Evolutionary conservation across 1,284 basidiomycete genomes (phyloP), one percentile per base, ranked within the genome.

Genomic region (Macrocybe sp.): DNA sequence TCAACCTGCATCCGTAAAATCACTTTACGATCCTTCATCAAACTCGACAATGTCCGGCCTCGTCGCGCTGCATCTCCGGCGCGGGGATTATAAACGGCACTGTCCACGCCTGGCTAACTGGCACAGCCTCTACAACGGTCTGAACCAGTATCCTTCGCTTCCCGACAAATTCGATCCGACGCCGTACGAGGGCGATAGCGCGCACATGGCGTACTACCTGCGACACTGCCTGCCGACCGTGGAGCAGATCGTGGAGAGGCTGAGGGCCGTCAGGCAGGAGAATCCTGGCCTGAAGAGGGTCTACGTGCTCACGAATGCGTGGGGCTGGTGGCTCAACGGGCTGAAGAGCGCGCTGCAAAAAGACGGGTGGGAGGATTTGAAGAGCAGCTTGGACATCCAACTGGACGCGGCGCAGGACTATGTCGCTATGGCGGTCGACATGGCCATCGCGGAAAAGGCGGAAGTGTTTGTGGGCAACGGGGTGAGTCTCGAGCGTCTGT

Each of bases 381-480:
- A 59, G 51, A 71, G 65, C 14, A 75, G 67, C 33, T 49, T 54
- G 6, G 74, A 81, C 50, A 44, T 79, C 16, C 55, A 60, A 49
- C 54, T 77, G 39, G 70, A 73, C 44, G 45, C 64, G 49, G 70
- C 74, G 45, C 78, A 85, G 56, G 65, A 64, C 22, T 69, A 80
- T 39, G 75, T 87, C 0, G 70, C 69, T 12, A 76, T 78, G 53
- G 82, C 77, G 6, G 76, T 87, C 10, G 85, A 88, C 63, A 85
- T 85, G 79, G 82, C 79, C 28, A 75, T 89, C 32, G 85, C 80
- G 0, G 73, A 83, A 56, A 67, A 75, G 43, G 78, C 83, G 1
- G 81, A 84, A 52, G 79, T 86, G 48, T 88, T 87, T 62, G 67
- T 89, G 10, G 85, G 85, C 2, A 92, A 91, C 57, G 89, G 86